These are phyloP conservation scores for Wolfiporia cocos DNA, from an alignment of 1,284 basidiomycete genomes.

Conservation along the genomic window DNA sequence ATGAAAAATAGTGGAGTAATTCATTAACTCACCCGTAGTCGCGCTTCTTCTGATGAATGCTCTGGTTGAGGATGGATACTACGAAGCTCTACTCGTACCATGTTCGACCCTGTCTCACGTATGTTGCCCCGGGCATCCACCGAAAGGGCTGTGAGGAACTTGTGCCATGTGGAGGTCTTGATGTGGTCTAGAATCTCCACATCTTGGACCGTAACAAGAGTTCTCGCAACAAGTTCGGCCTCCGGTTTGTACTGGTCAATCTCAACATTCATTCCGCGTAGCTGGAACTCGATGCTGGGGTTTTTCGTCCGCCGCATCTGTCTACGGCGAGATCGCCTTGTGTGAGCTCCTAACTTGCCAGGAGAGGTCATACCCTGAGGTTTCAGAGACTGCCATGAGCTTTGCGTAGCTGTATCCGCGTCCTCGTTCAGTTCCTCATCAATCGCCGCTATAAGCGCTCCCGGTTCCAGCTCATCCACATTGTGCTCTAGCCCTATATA, in stretches of 20 bases:
- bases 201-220: slow-evolving; percentile 61
- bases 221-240: slow-evolving; percentile 56
- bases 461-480: slow-evolving; percentile 67
- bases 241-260: slow-evolving; percentile 59
- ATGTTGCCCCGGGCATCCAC: slow-evolving; percentile 81
- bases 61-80: slow-evolving; percentile 67
- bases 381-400: slow-evolving; percentile 81
- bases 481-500: slow-evolving; percentile 81
- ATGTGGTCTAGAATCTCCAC: slow-evolving; percentile 95
- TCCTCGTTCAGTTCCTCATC: slow-evolving; percentile 84
- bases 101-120: slow-evolving; percentile 85
- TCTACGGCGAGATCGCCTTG: slow-evolving; percentile 45
- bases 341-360: slow-evolving; percentile 33
- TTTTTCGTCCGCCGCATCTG: slow-evolving; percentile 73
- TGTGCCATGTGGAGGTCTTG: slow-evolving; percentile 97
- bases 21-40: slow-evolving; percentile 68
- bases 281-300: slow-evolving; percentile 80
- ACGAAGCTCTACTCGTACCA: slow-evolving; percentile 84
- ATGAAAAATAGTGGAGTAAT: background rate
- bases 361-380: slow-evolving; percentile 34
- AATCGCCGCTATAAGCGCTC: slow-evolving; percentile 81
- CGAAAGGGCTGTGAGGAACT: slow-evolving; percentile 85
- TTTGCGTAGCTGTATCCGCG: slow-evolving; percentile 62
- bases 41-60: slow-evolving; percentile 69
- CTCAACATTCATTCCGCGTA: slow-evolving; percentile 63